Evolutionary conservation across 2,329 filamentous ascomycete species (phyloP).

Genomic region (Nannizziopsis barbatae): DNA sequence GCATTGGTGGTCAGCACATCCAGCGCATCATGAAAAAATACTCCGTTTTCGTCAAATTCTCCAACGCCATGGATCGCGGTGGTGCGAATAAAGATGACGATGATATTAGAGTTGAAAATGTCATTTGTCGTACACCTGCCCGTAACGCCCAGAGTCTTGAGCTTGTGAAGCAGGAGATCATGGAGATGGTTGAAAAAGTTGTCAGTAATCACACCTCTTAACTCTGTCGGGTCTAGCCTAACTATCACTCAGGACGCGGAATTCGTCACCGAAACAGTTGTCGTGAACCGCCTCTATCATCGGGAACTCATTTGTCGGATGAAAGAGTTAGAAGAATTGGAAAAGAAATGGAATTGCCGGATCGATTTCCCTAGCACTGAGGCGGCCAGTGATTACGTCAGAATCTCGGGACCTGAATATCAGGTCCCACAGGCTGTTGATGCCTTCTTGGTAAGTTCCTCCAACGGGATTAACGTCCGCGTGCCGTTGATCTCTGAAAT

Average conservation of each 20-base stretch:
- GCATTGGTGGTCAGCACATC: conserved; percentile 95
- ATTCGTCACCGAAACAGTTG: conserved; percentile 86
- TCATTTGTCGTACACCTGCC: conserved; percentile 93
- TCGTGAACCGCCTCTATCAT: conserved; percentile 89
- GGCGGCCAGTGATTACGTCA: conserved; percentile 90
- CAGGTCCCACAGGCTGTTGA: conserved; percentile 96
- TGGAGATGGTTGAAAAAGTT: conserved; percentile 97
- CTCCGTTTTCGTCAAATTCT: conserved; percentile 98
- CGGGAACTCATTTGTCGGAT: conserved; percentile 84
- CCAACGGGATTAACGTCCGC: not conserved
- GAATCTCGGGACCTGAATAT: conserved; percentile 92
- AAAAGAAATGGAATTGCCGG: conserved; percentile 99
- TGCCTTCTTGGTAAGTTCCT: conserved; percentile 63
- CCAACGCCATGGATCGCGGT: conserved; percentile 95
- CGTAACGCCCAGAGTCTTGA: conserved; percentile 95
- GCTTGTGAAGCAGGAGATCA: conserved; percentile 94
- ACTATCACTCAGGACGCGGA: conserved; percentile 61
- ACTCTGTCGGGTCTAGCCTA: not conserved
- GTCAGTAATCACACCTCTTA: conserved; percentile 38
- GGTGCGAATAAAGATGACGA: conserved; percentile 92
- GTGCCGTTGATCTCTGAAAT: not conserved
- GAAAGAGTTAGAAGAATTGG: conserved; percentile 79
- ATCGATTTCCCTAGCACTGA: conserved; percentile 97
- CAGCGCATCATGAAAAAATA: conserved; percentile 99
- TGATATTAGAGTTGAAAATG: conserved; percentile 96